Evolutionary conservation across 805 yeast species (phyloP).

Genomic region (Lipomyces yamadae): DNA sequence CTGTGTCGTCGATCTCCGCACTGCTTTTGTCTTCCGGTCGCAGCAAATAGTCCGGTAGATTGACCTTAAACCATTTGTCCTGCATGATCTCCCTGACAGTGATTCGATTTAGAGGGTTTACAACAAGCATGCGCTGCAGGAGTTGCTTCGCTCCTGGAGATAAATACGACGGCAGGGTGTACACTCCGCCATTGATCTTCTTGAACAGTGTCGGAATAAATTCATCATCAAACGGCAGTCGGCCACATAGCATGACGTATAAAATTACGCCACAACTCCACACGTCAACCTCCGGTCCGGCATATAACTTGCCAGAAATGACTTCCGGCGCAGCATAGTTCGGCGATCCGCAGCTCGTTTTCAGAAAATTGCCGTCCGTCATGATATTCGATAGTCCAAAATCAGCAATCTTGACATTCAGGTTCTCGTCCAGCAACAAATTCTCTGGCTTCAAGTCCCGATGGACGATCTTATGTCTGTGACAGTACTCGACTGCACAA

Average conservation of each 20-base stretch:
- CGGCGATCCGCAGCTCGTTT: slow-evolving; percentile 95
- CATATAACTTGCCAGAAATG: slow-evolving; percentile 89
- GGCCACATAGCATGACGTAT: slow-evolving; percentile 94
- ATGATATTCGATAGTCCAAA: slow-evolving; percentile 92
- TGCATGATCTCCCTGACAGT: slow-evolving; percentile 91
- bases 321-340: slow-evolving; percentile 98
- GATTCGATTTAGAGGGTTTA: slow-evolving; percentile 90
- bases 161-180: slow-evolving; percentile 83
- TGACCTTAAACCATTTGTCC: slow-evolving; percentile 90
- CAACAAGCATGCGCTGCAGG: slow-evolving; percentile 88
- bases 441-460: slow-evolving; percentile 97
- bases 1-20: slow-evolving; percentile 69
- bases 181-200: slow-evolving; percentile 87
- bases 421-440: slow-evolving; percentile 80
- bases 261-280: slow-evolving; percentile 97
- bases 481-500: slow-evolving; percentile 96
- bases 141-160: slow-evolving; percentile 83
- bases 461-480: slow-evolving; percentile 93
- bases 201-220: slow-evolving; percentile 92
- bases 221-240: slow-evolving; percentile 95
- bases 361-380: slow-evolving; percentile 96
- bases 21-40: slow-evolving; percentile 56
- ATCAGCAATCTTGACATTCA: slow-evolving; percentile 95
- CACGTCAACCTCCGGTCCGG: slow-evolving; percentile 98
- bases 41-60: slow-evolving; percentile 75